Evolutionary conservation across 2,329 filamentous ascomycete genomes (phyloP).

Genomic region (Metarhizium humberi): DNA sequence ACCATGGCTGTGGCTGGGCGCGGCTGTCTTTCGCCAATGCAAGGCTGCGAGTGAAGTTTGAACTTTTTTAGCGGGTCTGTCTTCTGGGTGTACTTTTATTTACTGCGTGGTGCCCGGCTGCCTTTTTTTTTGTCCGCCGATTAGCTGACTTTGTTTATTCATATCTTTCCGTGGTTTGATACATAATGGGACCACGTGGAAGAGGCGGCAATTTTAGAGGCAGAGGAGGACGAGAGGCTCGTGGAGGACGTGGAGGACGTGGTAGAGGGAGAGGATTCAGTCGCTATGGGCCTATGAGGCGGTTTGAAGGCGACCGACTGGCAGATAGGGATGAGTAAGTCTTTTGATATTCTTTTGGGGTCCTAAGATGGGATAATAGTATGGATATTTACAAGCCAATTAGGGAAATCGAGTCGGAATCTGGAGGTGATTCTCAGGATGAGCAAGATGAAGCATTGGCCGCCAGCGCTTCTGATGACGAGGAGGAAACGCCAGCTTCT

Average conservation of each 20-base stretch:
- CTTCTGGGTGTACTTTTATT: not conserved
- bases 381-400: not conserved
- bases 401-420: conserved; percentile 9
- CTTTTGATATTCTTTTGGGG: not conserved
- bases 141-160: not conserved
- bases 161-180: not conserved
- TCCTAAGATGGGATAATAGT: not conserved
- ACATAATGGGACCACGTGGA: conserved; percentile 26
- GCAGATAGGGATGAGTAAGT: conserved; percentile 28
- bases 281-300: conserved; percentile 26
- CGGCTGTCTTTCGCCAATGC: conserved; percentile 13
- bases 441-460: conserved; percentile 28
- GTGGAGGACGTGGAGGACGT: conserved; percentile 12
- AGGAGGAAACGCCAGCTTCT: conserved; percentile 29
- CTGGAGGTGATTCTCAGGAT: conserved; percentile 14
- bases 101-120: not conserved
- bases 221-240: conserved; percentile 15
- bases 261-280: conserved; percentile 24
- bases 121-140: not conserved
- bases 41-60: conserved; percentile 22
- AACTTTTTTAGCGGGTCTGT: conserved; percentile 9
- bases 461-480: conserved; percentile 33
- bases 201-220: conserved; percentile 24
- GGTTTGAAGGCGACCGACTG: conserved; percentile 25
- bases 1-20: conserved; percentile 23